phyloP scores from a whole-genome alignment of 306 rosid species.

The Medicago arabica region DNA sequence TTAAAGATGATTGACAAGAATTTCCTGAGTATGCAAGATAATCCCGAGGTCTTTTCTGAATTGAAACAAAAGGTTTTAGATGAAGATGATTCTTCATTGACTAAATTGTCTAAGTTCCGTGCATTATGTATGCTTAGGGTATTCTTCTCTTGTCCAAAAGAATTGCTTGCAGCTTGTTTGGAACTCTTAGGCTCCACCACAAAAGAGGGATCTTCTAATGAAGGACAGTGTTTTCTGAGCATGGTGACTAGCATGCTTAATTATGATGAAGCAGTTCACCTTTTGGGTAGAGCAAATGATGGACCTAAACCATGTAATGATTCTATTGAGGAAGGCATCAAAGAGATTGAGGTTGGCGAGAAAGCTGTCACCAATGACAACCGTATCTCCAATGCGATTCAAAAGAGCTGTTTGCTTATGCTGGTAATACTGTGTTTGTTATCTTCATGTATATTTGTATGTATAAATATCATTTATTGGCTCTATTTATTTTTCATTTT shows the following conservation, averaged over 20 bases:
- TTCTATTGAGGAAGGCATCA: constrained; percentile 47
- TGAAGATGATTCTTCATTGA: constrained; percentile 60
- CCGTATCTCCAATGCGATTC: constrained; percentile 44
- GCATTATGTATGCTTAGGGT: constrained; percentile 68
- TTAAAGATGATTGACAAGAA: constrained; percentile 62
- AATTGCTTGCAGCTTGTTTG: constrained; percentile 80
- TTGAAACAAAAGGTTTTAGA: constrained; percentile 63
- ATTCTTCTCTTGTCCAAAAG: constrained; percentile 75
- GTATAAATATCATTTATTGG: neutral
- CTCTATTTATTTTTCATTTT: constrained; percentile 20
- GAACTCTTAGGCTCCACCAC: constrained; percentile 63
- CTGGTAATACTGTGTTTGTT: constrained; percentile 61
- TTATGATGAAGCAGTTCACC: constrained; percentile 44
- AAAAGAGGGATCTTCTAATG: constrained; percentile 61
- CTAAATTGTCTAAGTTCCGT: constrained; percentile 61
- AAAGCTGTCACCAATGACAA: constrained; percentile 52
- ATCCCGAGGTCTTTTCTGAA: constrained; percentile 58
- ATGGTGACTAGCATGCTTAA: constrained; percentile 58
- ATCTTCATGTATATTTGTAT: neutral
- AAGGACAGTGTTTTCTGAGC: constrained; percentile 61
- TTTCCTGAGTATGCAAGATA: constrained; percentile 66
- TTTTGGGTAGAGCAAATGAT: constrained; percentile 47
- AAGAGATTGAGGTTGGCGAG: constrained; percentile 43
- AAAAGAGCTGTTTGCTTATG: constrained; percentile 68
- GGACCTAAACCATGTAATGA: constrained; percentile 44